A percentile compares a stretch with the other conserved stretches of the same genome.
Conservation (phyloP, 23 red algal species). For the Gracilariopsis chorda region DNA sequence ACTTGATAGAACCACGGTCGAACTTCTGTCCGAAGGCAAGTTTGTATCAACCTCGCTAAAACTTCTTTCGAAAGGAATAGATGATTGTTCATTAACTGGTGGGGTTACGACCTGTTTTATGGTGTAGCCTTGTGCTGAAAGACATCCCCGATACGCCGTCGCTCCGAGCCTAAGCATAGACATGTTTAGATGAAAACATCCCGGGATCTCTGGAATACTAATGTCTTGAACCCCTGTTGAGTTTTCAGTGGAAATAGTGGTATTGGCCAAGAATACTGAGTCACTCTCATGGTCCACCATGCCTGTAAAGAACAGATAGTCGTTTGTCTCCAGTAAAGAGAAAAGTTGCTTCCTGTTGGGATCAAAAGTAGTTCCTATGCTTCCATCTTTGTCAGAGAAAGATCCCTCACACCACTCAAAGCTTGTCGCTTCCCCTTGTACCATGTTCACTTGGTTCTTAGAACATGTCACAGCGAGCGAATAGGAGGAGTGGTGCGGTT, state of each 20-base stretch:
- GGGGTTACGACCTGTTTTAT: background rate
- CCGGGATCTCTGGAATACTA: background rate
- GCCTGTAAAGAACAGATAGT: constrained; percentile 44
- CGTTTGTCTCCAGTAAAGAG: constrained; percentile 50
- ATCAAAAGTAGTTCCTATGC: background rate
- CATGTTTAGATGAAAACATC: constrained; percentile 35
- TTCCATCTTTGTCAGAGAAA: background rate
- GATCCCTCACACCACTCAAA: constrained; percentile 38
- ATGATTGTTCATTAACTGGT: background rate
- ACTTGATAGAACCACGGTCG: constrained; percentile 29
- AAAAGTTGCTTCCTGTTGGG: constrained; percentile 28
- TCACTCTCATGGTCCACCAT: constrained; percentile 6
- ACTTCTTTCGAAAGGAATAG: background rate
- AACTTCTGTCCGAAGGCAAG: constrained; percentile 28
- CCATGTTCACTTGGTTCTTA: background rate
- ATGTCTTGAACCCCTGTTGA: background rate
- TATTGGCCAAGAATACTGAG: constrained; percentile 17
- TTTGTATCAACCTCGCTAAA: constrained; percentile 10
- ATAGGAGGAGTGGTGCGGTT: constrained; percentile 21
- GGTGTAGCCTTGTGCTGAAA: constrained; percentile 34
- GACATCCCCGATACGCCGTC: constrained; percentile 37
- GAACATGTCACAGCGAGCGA: constrained; percentile 44
- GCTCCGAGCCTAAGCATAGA: constrained; percentile 11
- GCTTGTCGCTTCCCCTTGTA: constrained; percentile 26
- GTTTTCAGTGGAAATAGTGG: background rate